A percentile compares a stretch with the other conserved stretches of the same genome.
These are phyloP conservation scores for Trichoderma endophyticum DNA, from an alignment of 2,329 filamentous ascomycete species.

Conservation along the genomic window DNA sequence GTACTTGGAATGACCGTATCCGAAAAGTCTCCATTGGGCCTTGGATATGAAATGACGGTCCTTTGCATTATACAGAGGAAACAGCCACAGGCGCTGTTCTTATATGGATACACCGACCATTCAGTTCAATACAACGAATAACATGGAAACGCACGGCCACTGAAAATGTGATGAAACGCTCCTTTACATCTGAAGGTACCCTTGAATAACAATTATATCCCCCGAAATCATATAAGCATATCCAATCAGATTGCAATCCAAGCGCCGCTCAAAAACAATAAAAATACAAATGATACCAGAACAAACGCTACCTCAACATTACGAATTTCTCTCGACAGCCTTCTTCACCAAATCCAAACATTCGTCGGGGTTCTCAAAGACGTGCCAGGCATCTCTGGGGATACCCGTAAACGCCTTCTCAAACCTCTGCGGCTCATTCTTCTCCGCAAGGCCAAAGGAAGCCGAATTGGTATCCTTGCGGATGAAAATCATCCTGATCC, in stretches of 20 bases:
- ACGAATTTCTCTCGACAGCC: conserved; percentile 22
- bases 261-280: background rate
- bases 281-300: background rate
- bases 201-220: background rate
- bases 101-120: background rate
- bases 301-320: background rate
- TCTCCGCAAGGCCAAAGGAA: conserved; percentile 64
- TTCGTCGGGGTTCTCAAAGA: conserved; percentile 76
- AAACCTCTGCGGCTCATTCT: conserved; percentile 73
- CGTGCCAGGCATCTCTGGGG: conserved; percentile 68
- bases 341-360: conserved; percentile 39
- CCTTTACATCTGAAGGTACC: background rate
- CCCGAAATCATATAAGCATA: background rate
- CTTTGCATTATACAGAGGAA: background rate
- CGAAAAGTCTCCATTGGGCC: background rate
- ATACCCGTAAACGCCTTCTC: conserved; percentile 77
- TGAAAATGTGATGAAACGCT: background rate
- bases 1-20: background rate
- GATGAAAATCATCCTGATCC: conserved; percentile 82
- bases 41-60: background rate
- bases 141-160: background rate
- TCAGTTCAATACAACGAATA: background rate
- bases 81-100: background rate
- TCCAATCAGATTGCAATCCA: background rate
- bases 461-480: conserved; percentile 76